phyloP scores from a whole-genome alignment of 768 basidiomycete genomes.

The Suillus occidentalis region DNA sequence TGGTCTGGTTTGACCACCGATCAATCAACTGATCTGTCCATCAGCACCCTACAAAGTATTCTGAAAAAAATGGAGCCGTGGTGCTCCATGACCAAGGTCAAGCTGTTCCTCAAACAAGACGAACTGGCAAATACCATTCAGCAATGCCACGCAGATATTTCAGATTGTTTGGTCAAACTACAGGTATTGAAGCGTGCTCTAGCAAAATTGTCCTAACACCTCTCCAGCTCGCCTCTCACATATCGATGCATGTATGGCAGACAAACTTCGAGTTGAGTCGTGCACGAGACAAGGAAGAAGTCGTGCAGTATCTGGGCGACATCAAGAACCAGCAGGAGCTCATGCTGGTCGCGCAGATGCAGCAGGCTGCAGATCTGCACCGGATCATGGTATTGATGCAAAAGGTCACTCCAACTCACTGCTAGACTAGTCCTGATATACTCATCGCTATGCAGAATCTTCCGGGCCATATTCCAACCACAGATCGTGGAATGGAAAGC shows the following conservation, averaged over 20 bases:
- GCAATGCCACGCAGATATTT: slow-evolving; percentile 44
- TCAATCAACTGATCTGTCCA: background rate
- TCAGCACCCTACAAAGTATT: slow-evolving; percentile 36
- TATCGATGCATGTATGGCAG: slow-evolving; percentile 52
- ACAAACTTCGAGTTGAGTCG: slow-evolving; percentile 38
- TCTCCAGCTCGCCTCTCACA: slow-evolving; percentile 43
- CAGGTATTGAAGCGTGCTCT: slow-evolving; percentile 36
- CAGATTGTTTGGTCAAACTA: slow-evolving; percentile 47
- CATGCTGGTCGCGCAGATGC: slow-evolving; percentile 32
- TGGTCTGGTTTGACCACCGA: slow-evolving; percentile 6
- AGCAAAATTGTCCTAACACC: slow-evolving; percentile 4
- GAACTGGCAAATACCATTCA: slow-evolving; percentile 46
- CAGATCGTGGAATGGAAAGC: slow-evolving; percentile 44
- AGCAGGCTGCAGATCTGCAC: slow-evolving; percentile 36
- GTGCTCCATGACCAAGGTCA: slow-evolving; percentile 38
- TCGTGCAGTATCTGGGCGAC: slow-evolving; percentile 43
- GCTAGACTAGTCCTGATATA: slow-evolving; percentile 11
- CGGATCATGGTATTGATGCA: slow-evolving; percentile 53
- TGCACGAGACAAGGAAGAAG: slow-evolving; percentile 43
- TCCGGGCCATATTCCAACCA: slow-evolving; percentile 12
- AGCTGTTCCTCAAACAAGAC: slow-evolving; percentile 46
- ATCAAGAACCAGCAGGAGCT: slow-evolving; percentile 42
- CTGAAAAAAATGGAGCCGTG: slow-evolving; percentile 44
- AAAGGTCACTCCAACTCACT: slow-evolving; percentile 30
- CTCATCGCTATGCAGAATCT: slow-evolving; percentile 22